phyloP scores from a whole-genome alignment of 257 asterid species.

The Misopates orontium region DNA sequence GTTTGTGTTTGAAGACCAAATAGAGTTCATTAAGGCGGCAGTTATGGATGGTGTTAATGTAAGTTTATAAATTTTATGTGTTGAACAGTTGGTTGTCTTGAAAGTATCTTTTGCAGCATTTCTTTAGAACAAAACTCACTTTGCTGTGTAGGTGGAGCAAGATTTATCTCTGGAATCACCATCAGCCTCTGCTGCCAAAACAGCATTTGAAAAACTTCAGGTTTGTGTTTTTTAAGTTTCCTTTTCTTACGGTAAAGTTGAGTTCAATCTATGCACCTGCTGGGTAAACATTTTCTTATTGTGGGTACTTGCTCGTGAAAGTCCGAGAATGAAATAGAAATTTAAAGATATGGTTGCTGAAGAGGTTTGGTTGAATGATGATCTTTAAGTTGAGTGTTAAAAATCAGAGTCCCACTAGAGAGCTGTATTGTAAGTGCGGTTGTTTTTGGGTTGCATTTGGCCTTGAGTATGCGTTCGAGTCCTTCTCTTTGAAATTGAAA shows the following conservation, averaged over 20 bases:
- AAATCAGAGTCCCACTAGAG: neutral
- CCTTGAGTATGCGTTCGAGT: neutral
- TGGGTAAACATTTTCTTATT: neutral
- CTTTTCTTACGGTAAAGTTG: constrained; percentile 4
- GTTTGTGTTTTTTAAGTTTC: constrained; percentile 31
- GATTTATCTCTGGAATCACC: constrained; percentile 47
- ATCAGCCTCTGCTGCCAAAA: constrained; percentile 61
- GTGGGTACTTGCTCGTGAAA: constrained; percentile 3
- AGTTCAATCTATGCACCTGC: constrained; percentile 16
- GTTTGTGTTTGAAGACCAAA: constrained; percentile 94
- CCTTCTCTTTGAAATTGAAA: neutral
- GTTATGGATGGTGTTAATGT: constrained; percentile 89
- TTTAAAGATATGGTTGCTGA: constrained; percentile 6
- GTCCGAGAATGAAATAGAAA: constrained; percentile 4
- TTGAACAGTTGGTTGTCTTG: neutral
- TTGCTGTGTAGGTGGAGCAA: constrained; percentile 58
- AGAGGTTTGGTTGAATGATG: neutral
- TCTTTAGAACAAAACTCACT: constrained; percentile 20
- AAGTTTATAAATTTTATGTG: constrained; percentile 27
- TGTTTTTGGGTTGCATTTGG: neutral
- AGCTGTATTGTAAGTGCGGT: neutral
- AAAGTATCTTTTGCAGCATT: constrained; percentile 8
- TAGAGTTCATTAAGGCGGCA: constrained; percentile 80
- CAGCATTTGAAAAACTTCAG: constrained; percentile 87
- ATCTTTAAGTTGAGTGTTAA: neutral